Percentiles rank a stretch among this genome's conserved stretches.
phyloP scores from a whole-genome alignment of 768 basidiomycete genomes.

The Pleurotus pulmonarius region DNA sequence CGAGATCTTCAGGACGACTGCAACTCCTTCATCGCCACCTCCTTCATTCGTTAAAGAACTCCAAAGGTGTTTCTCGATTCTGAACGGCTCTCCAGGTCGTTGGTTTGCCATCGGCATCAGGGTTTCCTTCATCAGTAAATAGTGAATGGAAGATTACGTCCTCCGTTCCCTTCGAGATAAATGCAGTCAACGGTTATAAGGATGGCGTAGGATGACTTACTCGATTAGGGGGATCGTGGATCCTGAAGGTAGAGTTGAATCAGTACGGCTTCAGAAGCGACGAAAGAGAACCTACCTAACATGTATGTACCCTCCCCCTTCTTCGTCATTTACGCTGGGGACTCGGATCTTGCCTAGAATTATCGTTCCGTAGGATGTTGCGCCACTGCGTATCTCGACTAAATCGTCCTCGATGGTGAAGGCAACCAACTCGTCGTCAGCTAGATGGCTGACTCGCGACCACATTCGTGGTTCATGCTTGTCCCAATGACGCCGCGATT shows the following conservation, averaged over 20 bases:
- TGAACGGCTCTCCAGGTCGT: conserved; percentile 67
- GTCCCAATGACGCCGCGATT: conserved; percentile 69
- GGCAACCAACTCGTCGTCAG: conserved; percentile 46
- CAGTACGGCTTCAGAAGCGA: conserved; percentile 7
- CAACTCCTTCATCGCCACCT: too few relatives aligned
- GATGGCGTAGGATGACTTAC: conserved; percentile 29
- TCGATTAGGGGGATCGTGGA: conserved; percentile 73
- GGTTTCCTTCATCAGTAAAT: conserved; percentile 56
- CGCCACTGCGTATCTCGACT: conserved; percentile 46
- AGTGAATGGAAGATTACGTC: conserved; percentile 73
- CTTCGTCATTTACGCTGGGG: conserved; percentile 57
- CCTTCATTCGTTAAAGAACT: conserved; percentile 67
- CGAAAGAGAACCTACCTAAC: conserved; percentile 46
- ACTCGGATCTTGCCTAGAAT: conserved; percentile 76
- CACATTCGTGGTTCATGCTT: conserved; percentile 72
- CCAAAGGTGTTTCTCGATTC: conserved; percentile 49
- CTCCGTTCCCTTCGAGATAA: conserved; percentile 45
- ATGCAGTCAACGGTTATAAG: conserved; percentile 6
- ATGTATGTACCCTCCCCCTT: conserved; percentile 67
- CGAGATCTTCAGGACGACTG: neutral
- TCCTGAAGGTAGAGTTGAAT: conserved; percentile 32
- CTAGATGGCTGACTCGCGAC: conserved; percentile 49
- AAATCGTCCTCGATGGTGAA: conserved; percentile 48
- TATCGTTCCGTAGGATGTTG: conserved; percentile 58
- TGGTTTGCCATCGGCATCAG: conserved; percentile 43